These are phyloP conservation scores for Auriscalpium microsporum DNA, from an alignment of 768 basidiomycete species.

Conservation along the genomic window DNA sequence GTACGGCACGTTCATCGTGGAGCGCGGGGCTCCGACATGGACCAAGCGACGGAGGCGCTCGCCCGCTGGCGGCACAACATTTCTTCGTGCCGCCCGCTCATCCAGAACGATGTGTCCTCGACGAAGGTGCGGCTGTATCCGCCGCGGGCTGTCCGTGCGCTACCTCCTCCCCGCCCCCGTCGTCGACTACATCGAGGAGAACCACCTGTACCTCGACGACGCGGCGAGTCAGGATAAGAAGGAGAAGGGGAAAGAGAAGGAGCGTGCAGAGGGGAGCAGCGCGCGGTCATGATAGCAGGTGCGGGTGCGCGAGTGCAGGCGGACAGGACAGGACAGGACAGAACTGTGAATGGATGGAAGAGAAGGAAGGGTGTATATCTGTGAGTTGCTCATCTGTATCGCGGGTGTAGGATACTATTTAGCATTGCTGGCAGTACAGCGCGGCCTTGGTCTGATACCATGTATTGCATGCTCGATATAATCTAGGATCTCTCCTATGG, in stretches of 20 bases:
- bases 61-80: conserved; percentile 19
- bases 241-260: conserved; percentile 24
- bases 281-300: no score
- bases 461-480: no score
- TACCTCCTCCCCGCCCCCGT: conserved; percentile 89
- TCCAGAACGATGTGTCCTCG: conserved; percentile 95
- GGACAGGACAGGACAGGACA: not conserved
- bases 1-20: conserved; percentile 92
- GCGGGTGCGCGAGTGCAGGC: no score
- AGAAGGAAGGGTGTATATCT: not conserved
- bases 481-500: no score
- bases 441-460: no score
- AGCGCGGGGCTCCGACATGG: conserved; percentile 70
- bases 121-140: conserved; percentile 81
- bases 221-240: conserved; percentile 28
- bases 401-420: not conserved
- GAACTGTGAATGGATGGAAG: not conserved
- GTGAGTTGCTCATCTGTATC: not conserved
- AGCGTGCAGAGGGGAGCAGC: not conserved
- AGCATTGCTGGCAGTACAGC: no score
- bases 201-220: conserved; percentile 70
- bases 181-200: conserved; percentile 88
- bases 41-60: conserved; percentile 14
- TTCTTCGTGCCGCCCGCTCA: conserved; percentile 90
- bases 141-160: conserved; percentile 73